phyloP scores from a whole-genome alignment of 164 flowering plant genomes.

The Nymphaea colorata region DNA sequence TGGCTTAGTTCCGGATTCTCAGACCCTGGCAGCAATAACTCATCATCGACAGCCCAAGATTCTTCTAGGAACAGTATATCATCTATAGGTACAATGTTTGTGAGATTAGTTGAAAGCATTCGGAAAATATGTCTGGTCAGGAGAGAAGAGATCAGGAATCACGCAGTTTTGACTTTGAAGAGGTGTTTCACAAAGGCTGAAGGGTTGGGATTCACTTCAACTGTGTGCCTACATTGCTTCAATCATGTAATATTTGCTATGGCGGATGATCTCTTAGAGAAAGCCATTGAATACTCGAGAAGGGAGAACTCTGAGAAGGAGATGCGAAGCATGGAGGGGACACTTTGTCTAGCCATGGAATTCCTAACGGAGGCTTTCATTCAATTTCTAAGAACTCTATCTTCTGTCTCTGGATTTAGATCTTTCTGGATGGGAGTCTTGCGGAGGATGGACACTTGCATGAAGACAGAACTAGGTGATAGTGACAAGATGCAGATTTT shows the following conservation, averaged over 20 bases:
- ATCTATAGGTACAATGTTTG: constrained; percentile 17
- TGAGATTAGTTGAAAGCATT: constrained; percentile 61
- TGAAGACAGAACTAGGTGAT: constrained; percentile 71
- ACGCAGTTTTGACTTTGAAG: constrained; percentile 44
- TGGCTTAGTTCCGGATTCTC: constrained; percentile 44
- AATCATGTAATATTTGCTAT: constrained; percentile 67
- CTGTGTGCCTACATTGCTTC: constrained; percentile 36
- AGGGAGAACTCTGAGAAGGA: constrained; percentile 12
- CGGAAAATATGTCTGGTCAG: constrained; percentile 67
- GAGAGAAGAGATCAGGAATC: constrained; percentile 78
- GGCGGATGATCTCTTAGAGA: constrained; percentile 90
- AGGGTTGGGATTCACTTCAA: constrained; percentile 36
- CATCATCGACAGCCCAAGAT: background rate
- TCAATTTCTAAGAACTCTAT: constrained; percentile 42
- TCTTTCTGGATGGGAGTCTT: constrained; percentile 77
- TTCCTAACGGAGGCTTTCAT: constrained; percentile 49
- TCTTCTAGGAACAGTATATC: background rate
- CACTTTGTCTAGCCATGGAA: constrained; percentile 63
- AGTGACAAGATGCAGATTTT: background rate
- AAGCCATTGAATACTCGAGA: constrained; percentile 24
- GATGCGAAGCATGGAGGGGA: constrained; percentile 65
- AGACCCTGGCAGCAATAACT: constrained; percentile 46
- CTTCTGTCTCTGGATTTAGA: constrained; percentile 45
- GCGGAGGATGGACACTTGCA: constrained; percentile 88
- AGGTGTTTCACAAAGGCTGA: constrained; percentile 48